Base-by-base conservation (phyloP, 129 eudicot species). In the Saussurea involucrata region DNA sequence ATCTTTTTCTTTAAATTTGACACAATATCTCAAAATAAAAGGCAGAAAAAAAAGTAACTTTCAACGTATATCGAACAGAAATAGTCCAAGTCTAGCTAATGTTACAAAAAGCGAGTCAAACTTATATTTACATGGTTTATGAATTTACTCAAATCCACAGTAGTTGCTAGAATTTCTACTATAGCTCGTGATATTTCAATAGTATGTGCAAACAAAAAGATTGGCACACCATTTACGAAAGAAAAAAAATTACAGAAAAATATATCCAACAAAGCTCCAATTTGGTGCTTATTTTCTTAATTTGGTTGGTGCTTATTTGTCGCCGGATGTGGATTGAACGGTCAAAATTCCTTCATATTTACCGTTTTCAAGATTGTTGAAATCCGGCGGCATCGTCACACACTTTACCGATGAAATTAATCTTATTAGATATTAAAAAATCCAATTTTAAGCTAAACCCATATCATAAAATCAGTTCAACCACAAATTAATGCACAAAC, bases 311-410 rank as follows among this genome's bases (percentile, higher is more conserved):
- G 18, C 71, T 40, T 70, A 61, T 73, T 66, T 55, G 55, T 57
- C 29, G 3, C 46, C 66, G 49, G 77, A 57, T 73, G 40, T 73
- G 31, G 31, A 63, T 34, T 75, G 18, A 69, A 72, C n/a, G 44
- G 21, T 22, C 68, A 49, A 31, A 71, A 79, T 29, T 58, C 28
- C 60, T 64, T 6, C 7, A 28, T 58, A 20, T 8, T 72, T 20
- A 63, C 31, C 31, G 4, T 8, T 8, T 22, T 18, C 4, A 0
- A 18, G 61, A 53, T 53, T n/a, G 6, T 13, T 1, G 11, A 72
- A 49, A 27, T 4, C 61, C 65, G n/a, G 7, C 63, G 17, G 6
- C 27, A 72, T 4, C 15, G 57, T 55, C 58, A 12, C 81, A 46
- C 8, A 76, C 24, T 63, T 24, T 49, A 6, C 49, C 1, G 1